Conservation (phyloP, 1,284 basidiomycete species). For the Abortiporus biennis region DNA sequence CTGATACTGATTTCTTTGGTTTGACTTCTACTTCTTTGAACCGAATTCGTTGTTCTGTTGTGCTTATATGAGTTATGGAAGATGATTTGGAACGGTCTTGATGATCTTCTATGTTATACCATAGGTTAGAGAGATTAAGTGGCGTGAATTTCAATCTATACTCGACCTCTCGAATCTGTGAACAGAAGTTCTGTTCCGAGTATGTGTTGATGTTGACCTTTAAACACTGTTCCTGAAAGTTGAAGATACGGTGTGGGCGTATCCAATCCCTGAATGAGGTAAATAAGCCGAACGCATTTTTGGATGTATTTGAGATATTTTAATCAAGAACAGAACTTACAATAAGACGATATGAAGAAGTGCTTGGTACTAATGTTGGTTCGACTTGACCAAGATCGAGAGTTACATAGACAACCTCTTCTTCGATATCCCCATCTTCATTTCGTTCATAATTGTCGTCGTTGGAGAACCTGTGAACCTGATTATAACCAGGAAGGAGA, state of each 20-base stretch:
- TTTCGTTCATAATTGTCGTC: conserved; percentile 56
- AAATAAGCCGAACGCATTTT: neutral
- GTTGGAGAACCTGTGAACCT: conserved; percentile 53
- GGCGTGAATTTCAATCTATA: no score
- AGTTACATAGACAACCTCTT: conserved; percentile 63
- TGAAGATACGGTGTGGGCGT: conserved; percentile 70
- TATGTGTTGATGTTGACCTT: conserved; percentile 57
- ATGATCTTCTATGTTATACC: conserved; percentile 12
- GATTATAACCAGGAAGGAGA: conserved; percentile 47
- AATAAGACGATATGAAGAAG: conserved; percentile 61
- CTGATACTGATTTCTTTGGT: no score
- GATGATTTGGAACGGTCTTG: conserved; percentile 38
- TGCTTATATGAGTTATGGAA: conserved; percentile 45
- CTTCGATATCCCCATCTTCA: conserved; percentile 30
- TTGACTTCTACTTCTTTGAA: conserved; percentile 57
- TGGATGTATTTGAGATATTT: neutral
- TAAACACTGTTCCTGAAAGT: conserved; percentile 64
- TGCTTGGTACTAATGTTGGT: conserved; percentile 65
- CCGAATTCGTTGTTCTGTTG: conserved; percentile 54
- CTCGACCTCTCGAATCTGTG: conserved; percentile 50
- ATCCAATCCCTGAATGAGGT: conserved; percentile 56
- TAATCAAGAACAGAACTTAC: conserved; percentile 40
- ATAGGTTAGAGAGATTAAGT: no score
- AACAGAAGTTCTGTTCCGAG: conserved; percentile 72
- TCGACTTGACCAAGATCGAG: conserved; percentile 68